Evolutionary conservation across 2,329 filamentous ascomycete species (phyloP), one percentile per base, ranked within the genome.

Genomic region (Knufia fluminis): DNA sequence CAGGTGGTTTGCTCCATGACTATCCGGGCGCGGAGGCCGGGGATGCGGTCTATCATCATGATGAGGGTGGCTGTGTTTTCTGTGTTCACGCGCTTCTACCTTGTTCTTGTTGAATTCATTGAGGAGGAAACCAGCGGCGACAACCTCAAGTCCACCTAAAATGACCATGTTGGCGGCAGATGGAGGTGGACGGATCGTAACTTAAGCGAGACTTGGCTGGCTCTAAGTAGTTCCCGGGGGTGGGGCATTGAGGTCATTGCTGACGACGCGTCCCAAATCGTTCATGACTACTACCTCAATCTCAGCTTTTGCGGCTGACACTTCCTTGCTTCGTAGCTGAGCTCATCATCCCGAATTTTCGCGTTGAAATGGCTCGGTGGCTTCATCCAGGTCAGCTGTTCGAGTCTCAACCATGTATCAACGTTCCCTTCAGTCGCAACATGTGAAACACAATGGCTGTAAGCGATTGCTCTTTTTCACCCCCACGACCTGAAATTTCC

Each of bases 91-190:
- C 24, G 51, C 55, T 43, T 53, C 53, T 26, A 55, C 50, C 32
- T 45, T 52, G 31, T 57, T 51, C 36, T 54, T 54, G 26, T 49
- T 50, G 10, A 55, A 49, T 31, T 57, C 55, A 33, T 57, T 57
- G 17, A 55, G 48, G 2, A 57, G 45, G 22, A 54, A 57, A 7
- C 55, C 55, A n/a, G 55, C 55, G 19, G 55, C 55, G 14, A 57
- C 55, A 31, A 57, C 28, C 32, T 57, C 55, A 19, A 57, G 51
- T 20, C 55, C 55, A 32, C 55, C 55, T 14, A 57, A 35, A n/a
- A 57, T 45, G 19, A 57, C 55, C 55, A 57, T 57, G 17, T 32
- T 39, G 24, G 23, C 2, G 12, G n/a, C 16, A 16, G 35, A 8
- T n/a, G 38, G 38, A 36, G 33, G 4, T 36, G 33, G n/a, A 8